Base-by-base conservation (phyloP, 495 filamentous ascomycete genomes). In the Diplogelasinospora grovesii region DNA sequence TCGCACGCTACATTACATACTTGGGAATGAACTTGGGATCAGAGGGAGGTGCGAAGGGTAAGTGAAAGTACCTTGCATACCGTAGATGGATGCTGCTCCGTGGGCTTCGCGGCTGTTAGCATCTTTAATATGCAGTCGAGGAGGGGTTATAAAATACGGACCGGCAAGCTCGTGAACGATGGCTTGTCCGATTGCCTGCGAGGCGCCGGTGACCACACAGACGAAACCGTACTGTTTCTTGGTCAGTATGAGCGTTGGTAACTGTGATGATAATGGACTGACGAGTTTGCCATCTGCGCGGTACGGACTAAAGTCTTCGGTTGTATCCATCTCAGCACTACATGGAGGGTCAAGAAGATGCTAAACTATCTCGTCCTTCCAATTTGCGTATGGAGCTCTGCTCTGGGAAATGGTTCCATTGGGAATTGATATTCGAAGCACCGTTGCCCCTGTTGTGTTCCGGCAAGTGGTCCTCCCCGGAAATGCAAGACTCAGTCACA, bases 1-100 rank as follows among this genome's bases (percentile, higher is more conserved):
- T 60, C 56, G 47, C 57, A 63, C n/a, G 60, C 57, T 63, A 13
- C n/a, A 26, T 19, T 32, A 6, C 14, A 11, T 8, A 5, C 15
- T 32, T 32, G 8, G 5, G 29, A 11, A 32, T 6, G n/a, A n/a
- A n/a, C n/a, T n/a, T n/a, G n/a, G n/a, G n/a, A n/a, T n/a, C n/a
- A n/a, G n/a, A n/a, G n/a, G n/a, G 9, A 14, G 14, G 9, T 32
- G 5, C 22, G 20, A 5, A 21, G 32, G 15, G 32, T 22, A 36
- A 19, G 15, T 1, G 1, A 19, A 34, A 19, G 31, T 18, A 6
- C 10, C 16, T 37, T 24, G 8, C 49, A 18, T 54, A 71, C 66
- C 73, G 54, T 81, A 79, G 51, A 81, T 74, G 49, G 74, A 78
- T 47, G 77, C 77, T 41, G 76, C 76, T 22, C 77, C 76, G 52